Evolutionary conservation across 768 basidiomycete genomes (phyloP).

Genomic region (Leccinellum albellum): DNA sequence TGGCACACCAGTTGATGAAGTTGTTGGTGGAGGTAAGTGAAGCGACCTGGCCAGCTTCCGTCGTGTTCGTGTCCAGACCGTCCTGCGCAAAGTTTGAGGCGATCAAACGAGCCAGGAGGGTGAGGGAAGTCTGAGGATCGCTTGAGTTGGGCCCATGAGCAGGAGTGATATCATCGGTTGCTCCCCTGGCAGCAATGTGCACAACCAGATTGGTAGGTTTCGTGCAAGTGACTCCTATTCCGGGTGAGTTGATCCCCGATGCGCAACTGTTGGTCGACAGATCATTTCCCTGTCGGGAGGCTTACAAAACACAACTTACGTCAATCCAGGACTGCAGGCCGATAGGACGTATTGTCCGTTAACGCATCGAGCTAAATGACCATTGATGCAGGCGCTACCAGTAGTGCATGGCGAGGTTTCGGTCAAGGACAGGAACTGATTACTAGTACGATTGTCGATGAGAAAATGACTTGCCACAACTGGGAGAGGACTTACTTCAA

Average conservation of each 20-base stretch:
- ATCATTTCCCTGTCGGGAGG: background rate
- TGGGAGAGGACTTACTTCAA: conserved; percentile 40
- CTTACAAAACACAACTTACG: conserved; percentile 7
- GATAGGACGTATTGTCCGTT: conserved; percentile 36
- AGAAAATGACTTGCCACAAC: conserved; percentile 53
- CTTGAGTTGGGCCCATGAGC: conserved; percentile 15
- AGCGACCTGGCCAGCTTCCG: conserved; percentile 45
- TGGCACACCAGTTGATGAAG: conserved; percentile 67
- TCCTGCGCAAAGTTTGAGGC: conserved; percentile 50
- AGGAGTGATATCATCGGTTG: conserved; percentile 18
- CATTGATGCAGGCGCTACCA: conserved; percentile 47
- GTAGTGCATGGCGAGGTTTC: conserved; percentile 34
- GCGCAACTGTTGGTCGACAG: conserved; percentile 11
- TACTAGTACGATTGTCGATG: conserved; percentile 31
- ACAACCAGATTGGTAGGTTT: conserved; percentile 41
- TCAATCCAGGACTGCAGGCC: conserved; percentile 15
- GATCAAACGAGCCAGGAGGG: conserved; percentile 47
- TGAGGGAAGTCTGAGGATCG: conserved; percentile 27
- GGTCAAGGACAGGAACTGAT: conserved; percentile 18
- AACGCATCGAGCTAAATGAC: conserved; percentile 55
- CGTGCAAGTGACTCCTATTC: conserved; percentile 51
- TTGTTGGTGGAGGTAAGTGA: conserved; percentile 67
- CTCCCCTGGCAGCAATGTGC: conserved; percentile 42
- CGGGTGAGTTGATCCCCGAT: conserved; percentile 46
- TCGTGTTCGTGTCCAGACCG: conserved; percentile 36